phyloP scores from a whole-genome alignment of 2,329 filamentous ascomycete genomes.

The Colletotrichum neosansevieriae region DNA sequence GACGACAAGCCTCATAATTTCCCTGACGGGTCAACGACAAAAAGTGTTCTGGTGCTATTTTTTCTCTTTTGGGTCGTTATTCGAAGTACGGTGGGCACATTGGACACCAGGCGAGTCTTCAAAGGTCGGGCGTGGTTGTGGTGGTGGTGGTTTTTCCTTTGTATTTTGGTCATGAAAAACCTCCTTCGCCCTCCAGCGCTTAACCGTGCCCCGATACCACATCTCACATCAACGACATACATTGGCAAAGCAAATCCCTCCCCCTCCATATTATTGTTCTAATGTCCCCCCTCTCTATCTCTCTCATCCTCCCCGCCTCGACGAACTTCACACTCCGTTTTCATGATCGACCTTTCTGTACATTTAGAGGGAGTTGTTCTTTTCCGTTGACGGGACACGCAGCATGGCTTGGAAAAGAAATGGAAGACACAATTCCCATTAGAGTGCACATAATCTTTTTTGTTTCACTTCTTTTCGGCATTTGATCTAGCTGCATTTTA shows the following conservation, averaged over 20 bases:
- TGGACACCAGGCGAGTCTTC: constrained; percentile 22
- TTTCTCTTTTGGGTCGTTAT: constrained; percentile 25
- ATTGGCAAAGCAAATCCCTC: constrained; percentile 32
- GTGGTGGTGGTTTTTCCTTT: constrained; percentile 21
- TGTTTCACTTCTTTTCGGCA: not conserved
- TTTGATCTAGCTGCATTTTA: not conserved
- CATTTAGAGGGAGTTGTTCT: constrained; percentile 37
- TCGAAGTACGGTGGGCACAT: not conserved
- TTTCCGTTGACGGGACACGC: constrained; percentile 37
- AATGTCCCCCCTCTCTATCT: constrained; percentile 31
- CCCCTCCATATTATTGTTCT: constrained; percentile 41
- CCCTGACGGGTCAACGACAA: constrained; percentile 2
- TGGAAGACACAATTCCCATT: constrained; percentile 39
- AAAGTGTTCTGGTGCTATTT: constrained; percentile 23
- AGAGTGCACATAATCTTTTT: constrained; percentile 38
- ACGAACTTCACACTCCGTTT: constrained; percentile 11
- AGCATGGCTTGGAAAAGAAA: constrained; percentile 41
- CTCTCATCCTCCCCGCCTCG: constrained; percentile 33
- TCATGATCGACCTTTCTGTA: constrained; percentile 40
- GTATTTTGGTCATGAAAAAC: constrained; percentile 28
- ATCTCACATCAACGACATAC: constrained; percentile 23
- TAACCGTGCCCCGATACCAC: constrained; percentile 32
- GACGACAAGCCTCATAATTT: not conserved
- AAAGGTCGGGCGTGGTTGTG: constrained; percentile 12
- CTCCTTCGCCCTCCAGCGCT: constrained; percentile 5